Evolutionary conservation across 768 basidiomycete species (phyloP), one percentile per base, ranked within the genome.

Genomic region (Auriscalpium microsporum): DNA sequence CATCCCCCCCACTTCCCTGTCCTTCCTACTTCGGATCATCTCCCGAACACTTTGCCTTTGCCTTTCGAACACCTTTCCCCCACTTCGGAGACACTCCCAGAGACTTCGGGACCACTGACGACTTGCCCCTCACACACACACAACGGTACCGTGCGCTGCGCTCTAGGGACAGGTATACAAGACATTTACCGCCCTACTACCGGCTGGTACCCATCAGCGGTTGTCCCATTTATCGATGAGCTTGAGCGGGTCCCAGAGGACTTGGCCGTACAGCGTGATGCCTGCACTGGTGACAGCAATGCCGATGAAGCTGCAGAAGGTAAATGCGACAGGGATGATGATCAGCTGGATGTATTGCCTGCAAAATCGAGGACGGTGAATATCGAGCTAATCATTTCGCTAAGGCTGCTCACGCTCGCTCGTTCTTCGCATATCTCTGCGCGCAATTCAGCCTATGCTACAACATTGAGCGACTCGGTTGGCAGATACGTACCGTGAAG

Each of bases 201-300:
- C n/a, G n/a, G n/a, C n/a, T n/a, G n/a, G n/a, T n/a, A n/a, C n/a
- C n/a, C n/a, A n/a, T n/a, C n/a, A n/a, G n/a, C 93, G 83, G 67
- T 89, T 93, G 61, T 87, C 80, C 90, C 90, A 94, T 36, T 74
- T 75, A 66, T 87, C 81, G 62, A 92, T 86, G 59, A 93, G 79
- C 52, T 71, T 71, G 3, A 87, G 75, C 0, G 90, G 90, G 63
- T 93, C 85, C 91, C 91, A 86, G 61, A 78, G 62, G 62, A 74
- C 69, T 49, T 71, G 63, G 21, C 85, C 88, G 62, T 92, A 93
- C 14, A 92, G 76, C 4, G 75, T 71, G 58, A 84, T 75, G 8
- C 86, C 88, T 0, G 89, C 86, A 10, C 82, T 83, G 1, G 92
- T 90, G 17, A 90, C 86, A 6, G 86, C 83, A 57, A 94, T 84